Evolutionary conservation across 2,329 filamentous ascomycete genomes (phyloP).

Genomic region (Elsinoe batatas): DNA sequence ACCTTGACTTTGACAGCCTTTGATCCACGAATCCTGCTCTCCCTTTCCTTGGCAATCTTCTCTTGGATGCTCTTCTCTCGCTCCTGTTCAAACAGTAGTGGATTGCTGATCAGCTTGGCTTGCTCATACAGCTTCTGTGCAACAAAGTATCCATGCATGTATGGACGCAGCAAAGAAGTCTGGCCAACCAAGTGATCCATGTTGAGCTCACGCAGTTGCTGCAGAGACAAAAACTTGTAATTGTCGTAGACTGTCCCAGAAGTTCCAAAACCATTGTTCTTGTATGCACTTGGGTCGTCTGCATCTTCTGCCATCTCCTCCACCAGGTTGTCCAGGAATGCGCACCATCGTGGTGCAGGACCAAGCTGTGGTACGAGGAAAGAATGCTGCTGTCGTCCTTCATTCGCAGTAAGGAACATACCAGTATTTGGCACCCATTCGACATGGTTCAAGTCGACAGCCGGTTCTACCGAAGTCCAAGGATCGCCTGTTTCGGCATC

Average conservation of each 20-base stretch:
- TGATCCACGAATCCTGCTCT: slow-evolving; percentile 82
- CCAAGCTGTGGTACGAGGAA: slow-evolving; percentile 94
- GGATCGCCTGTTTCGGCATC: slow-evolving; percentile 71
- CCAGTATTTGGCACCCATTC: slow-evolving; percentile 86
- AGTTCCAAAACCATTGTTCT: slow-evolving; percentile 34
- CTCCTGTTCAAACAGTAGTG: slow-evolving; percentile 88
- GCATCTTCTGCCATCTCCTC: slow-evolving; percentile 92
- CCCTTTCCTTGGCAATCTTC: slow-evolving; percentile 94
- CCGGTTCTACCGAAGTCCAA: slow-evolving; percentile 92
- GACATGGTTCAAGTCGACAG: slow-evolving; percentile 89
- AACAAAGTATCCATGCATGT: slow-evolving; percentile 99
- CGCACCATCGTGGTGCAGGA: slow-evolving; percentile 88
- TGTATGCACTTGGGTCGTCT: slow-evolving; percentile 50
- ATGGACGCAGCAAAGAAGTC: slow-evolving; percentile 79
- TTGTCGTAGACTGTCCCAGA: slow-evolving; percentile 85
- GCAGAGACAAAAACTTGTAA: slow-evolving; percentile 91
- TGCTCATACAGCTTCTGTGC: slow-evolving; percentile 93
- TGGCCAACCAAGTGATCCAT: slow-evolving; percentile 83
- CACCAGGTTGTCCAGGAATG: slow-evolving; percentile 92
- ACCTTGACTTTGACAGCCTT: slow-evolving; percentile 75
- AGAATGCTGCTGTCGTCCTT: slow-evolving; percentile 86
- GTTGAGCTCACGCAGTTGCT: slow-evolving; percentile 76
- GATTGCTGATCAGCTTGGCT: slow-evolving; percentile 83
- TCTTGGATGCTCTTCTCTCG: slow-evolving; percentile 82
- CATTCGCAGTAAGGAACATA: slow-evolving; percentile 94